Conservation (phyloP, 169 alveolate genomes). For the Plasmodium malariae region DNA sequence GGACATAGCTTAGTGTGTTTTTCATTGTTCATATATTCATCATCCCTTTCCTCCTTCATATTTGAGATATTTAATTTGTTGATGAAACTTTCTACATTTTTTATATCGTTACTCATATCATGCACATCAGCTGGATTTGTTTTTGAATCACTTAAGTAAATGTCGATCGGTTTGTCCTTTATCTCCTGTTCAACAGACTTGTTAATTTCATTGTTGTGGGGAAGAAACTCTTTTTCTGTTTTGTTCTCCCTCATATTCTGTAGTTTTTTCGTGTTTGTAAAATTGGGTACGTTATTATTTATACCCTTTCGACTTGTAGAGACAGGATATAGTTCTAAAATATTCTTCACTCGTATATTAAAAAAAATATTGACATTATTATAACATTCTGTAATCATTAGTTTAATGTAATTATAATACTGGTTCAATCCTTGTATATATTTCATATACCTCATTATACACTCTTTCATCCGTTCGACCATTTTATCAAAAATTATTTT, state of each 20-base stretch:
- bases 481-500: slow-evolving; percentile 14
- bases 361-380: neutral
- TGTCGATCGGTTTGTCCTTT: no score
- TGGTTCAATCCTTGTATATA: neutral
- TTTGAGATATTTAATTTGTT: neutral
- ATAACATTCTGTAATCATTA: slow-evolving; percentile 8
- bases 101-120: no score
- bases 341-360: neutral
- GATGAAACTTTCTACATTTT: neutral
- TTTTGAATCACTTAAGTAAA: no score
- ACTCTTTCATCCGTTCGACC: neutral
- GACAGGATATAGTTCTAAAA: slow-evolving; percentile 1
- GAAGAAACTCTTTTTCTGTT: no score
- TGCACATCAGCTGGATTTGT: no score
- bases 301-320: no score
- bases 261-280: no score
- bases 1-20: neutral
- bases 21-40: neutral
- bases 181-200: no score
- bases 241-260: no score
- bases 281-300: no score
- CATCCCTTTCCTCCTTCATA: neutral
- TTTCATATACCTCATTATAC: neutral
- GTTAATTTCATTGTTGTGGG: no score
- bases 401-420: neutral